Evolutionary conservation across 1,284 basidiomycete species (phyloP).

Genomic region (Athelia sp.): DNA sequence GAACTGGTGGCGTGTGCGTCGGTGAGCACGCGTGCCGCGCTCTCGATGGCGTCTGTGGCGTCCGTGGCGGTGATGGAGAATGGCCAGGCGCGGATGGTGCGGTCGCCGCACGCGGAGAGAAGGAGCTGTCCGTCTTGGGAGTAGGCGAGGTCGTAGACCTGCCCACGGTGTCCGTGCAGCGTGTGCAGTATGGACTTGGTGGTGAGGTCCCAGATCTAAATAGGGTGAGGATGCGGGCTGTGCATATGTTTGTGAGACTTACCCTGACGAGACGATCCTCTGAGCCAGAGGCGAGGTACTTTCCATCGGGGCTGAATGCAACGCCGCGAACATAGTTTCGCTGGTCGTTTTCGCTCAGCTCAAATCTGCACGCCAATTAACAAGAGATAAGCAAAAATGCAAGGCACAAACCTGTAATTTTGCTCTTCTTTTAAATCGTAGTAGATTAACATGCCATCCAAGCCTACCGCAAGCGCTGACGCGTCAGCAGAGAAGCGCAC

Average conservation of each 20-base stretch:
- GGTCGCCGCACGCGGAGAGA: slow-evolving; percentile 87
- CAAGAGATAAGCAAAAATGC: background rate
- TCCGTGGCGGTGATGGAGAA: slow-evolving; percentile 37
- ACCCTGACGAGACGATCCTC: slow-evolving; percentile 26
- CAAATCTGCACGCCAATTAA: background rate
- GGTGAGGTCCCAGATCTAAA: slow-evolving; percentile 19
- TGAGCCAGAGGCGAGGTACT: slow-evolving; percentile 23
- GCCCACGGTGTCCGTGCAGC: slow-evolving; percentile 22
- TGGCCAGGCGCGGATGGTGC: slow-evolving; percentile 86
- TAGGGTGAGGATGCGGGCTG: background rate
- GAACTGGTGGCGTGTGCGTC: slow-evolving; percentile 25
- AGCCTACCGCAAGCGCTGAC: slow-evolving; percentile 25
- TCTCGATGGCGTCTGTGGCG: slow-evolving; percentile 26
- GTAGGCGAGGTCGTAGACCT: slow-evolving; percentile 83
- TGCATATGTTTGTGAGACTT: slow-evolving; percentile 7
- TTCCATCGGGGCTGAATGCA: slow-evolving; percentile 23
- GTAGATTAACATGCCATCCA: slow-evolving; percentile 23
- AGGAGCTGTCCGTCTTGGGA: slow-evolving; percentile 77
- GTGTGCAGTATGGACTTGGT: slow-evolving; percentile 20
- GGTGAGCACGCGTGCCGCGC: slow-evolving; percentile 51
- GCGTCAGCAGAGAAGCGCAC: slow-evolving; percentile 27
- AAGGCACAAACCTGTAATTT: slow-evolving; percentile 18
- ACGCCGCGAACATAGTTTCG: slow-evolving; percentile 26
- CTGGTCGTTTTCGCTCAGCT: slow-evolving; percentile 5
- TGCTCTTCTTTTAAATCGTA: slow-evolving; percentile 22